A percentile compares a stretch with the other conserved stretches of the same genome.
phyloP scores from a whole-genome alignment of 352 stramenopile genomes.

The Elongisporangium prolatum region DNA sequence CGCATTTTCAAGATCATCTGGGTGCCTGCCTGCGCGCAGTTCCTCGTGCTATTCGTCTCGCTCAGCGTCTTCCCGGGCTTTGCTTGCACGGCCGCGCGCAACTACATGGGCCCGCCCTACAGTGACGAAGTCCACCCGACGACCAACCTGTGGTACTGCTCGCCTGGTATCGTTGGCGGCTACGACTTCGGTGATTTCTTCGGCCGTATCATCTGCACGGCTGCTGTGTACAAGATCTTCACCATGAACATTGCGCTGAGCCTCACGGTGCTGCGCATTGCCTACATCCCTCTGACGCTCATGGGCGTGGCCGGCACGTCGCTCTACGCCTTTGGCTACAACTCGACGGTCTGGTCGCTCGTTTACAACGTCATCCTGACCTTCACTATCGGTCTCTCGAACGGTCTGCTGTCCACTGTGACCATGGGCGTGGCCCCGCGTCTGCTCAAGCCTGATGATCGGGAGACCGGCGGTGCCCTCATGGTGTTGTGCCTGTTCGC shows the following conservation, averaged over 20 bases:
- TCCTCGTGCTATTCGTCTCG: slow-evolving; percentile 46
- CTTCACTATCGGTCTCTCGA: slow-evolving; percentile 42
- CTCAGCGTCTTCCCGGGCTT: slow-evolving; percentile 36
- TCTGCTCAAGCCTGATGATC: slow-evolving; percentile 37
- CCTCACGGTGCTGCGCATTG: slow-evolving; percentile 36
- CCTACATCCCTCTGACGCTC: slow-evolving; percentile 52
- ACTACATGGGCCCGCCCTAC: slow-evolving; percentile 15
- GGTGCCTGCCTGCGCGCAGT: slow-evolving; percentile 32
- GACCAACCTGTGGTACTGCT: slow-evolving; percentile 36
- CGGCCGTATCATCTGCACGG: slow-evolving; percentile 39
- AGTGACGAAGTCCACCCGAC: slow-evolving; percentile 9
- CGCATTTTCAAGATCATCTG: slow-evolving; percentile 43
- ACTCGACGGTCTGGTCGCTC: slow-evolving; percentile 18
- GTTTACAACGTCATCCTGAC: slow-evolving; percentile 43
- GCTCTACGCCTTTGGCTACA: slow-evolving; percentile 43
- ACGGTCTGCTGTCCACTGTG: slow-evolving; percentile 53
- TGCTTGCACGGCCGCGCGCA: slow-evolving; percentile 21
- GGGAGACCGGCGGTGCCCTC: slow-evolving; percentile 30
- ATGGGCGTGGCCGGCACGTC: slow-evolving; percentile 44
- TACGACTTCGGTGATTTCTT: slow-evolving; percentile 72
- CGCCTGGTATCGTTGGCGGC: slow-evolving; percentile 43
- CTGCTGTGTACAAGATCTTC: slow-evolving; percentile 49
- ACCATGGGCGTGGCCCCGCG: slow-evolving; percentile 53
- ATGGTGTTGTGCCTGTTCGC: slow-evolving; percentile 39
- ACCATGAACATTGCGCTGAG: slow-evolving; percentile 38